These are phyloP conservation scores for Ascochyta fabae DNA, from an alignment of 2,329 filamentous ascomycete genomes.

Conservation along the genomic window DNA sequence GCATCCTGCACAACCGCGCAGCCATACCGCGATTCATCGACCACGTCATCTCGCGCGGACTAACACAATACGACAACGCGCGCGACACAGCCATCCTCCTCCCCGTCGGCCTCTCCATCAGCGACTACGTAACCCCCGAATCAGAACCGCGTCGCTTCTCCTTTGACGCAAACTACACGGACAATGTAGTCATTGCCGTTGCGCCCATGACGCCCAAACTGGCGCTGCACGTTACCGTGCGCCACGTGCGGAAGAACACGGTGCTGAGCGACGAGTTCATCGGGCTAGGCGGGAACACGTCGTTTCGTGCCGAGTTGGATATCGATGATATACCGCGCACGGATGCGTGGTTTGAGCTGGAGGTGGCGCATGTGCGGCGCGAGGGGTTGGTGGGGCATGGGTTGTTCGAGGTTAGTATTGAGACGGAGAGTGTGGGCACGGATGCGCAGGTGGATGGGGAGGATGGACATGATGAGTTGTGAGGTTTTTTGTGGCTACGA, in stretches of 20 bases:
- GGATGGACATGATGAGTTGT: slow-evolving; percentile 7
- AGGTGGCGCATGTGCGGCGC: slow-evolving; percentile 25
- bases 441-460: background rate
- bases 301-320: slow-evolving; percentile 24
- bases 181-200: slow-evolving; percentile 25
- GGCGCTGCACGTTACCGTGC: slow-evolving; percentile 20
- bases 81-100: slow-evolving; percentile 30
- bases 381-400: slow-evolving; percentile 23
- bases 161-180: slow-evolving; percentile 25
- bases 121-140: slow-evolving; percentile 24
- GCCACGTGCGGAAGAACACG: slow-evolving; percentile 27
- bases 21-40: slow-evolving; percentile 24
- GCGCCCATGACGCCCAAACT: slow-evolving; percentile 23
- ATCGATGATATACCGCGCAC: slow-evolving; percentile 28
- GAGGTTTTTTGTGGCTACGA: background rate
- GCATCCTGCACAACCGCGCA: slow-evolving; percentile 20
- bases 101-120: slow-evolving; percentile 25
- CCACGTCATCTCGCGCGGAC: slow-evolving; percentile 28
- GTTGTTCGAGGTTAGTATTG: slow-evolving; percentile 31
- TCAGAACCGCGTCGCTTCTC: slow-evolving; percentile 28
- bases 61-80: slow-evolving; percentile 33
- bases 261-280: slow-evolving; percentile 25
- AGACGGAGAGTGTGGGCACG: slow-evolving; percentile 18
- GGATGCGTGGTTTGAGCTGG: slow-evolving; percentile 34
- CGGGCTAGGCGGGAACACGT: slow-evolving; percentile 23